These are phyloP conservation scores for Ceratopteris richardii DNA, from an alignment of 75 land plant species.

Conservation along the genomic window DNA sequence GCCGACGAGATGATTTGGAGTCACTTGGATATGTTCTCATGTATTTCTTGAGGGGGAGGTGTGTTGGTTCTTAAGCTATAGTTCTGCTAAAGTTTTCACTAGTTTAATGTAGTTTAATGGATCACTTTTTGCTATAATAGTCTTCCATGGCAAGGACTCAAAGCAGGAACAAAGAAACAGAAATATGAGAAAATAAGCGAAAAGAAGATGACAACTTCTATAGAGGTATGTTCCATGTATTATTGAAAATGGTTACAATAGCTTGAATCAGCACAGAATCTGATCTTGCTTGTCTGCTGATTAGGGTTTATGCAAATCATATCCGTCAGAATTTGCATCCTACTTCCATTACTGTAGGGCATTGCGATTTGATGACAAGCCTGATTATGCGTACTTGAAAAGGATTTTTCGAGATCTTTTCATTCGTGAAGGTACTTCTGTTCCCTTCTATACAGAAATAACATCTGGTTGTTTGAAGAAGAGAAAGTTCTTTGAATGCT, in stretches of 20 bases:
- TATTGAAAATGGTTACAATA: too few species aligned
- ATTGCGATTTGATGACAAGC: constrained; percentile 47
- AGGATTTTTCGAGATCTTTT: constrained; percentile 54
- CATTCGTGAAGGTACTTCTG: constrained; percentile 42
- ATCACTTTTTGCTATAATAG: constrained; percentile 23
- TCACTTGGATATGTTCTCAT: constrained; percentile 88
- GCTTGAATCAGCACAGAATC: too few species aligned
- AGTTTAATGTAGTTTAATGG: not conserved
- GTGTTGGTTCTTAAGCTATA: too few species aligned
- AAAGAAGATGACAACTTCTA: constrained; percentile 86
- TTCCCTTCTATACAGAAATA: not conserved
- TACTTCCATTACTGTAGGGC: constrained; percentile 51
- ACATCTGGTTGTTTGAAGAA: not conserved
- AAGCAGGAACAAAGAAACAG: constrained; percentile 94
- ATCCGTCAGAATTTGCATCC: constrained; percentile 56
- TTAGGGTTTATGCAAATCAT: constrained; percentile 68
- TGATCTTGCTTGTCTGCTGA: not conserved
- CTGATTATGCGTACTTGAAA: constrained; percentile 46
- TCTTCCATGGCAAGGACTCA: constrained; percentile 96
- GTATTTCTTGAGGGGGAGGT: constrained; percentile 97
- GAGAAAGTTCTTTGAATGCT: too few species aligned
- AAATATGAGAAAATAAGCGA: constrained; percentile 96
- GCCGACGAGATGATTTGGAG: constrained; percentile 53
- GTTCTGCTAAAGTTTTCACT: too few species aligned
- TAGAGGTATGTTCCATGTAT: constrained; percentile 47